Conservation (phyloP, 768 basidiomycete species). For the Rhizopogon rudus region DNA sequence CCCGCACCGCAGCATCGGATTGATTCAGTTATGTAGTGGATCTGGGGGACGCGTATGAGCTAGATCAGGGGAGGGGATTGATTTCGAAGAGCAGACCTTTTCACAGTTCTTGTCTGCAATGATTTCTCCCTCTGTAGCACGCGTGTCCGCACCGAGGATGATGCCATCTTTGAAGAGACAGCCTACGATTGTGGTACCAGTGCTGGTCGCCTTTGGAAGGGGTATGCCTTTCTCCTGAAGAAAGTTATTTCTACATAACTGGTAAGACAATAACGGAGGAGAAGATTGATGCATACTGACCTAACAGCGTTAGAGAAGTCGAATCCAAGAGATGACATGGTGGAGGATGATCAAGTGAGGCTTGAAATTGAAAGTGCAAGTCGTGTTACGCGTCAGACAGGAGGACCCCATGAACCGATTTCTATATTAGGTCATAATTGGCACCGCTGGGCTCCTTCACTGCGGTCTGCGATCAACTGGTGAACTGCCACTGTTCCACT, state of each 20-base stretch:
- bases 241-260: slow-evolving; percentile 58
- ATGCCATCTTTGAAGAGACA: slow-evolving; percentile 91
- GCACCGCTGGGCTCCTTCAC: slow-evolving; percentile 4
- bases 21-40: slow-evolving; percentile 93
- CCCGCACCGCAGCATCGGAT: slow-evolving; percentile 99
- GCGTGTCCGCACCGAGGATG: slow-evolving; percentile 92
- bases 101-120: slow-evolving; percentile 99
- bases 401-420: slow-evolving; percentile 16
- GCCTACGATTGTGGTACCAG: slow-evolving; percentile 97
- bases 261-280: neutral
- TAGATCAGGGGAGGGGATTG: neutral
- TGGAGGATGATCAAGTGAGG: slow-evolving; percentile 1
- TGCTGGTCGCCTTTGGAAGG: slow-evolving; percentile 82
- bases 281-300: slow-evolving; percentile 30
- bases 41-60: slow-evolving; percentile 42
- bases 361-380: neutral
- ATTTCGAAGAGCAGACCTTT: slow-evolving; percentile 56
- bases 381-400: slow-evolving; percentile 26
- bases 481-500: too few species aligned
- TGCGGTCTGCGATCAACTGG: neutral
- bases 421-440: slow-evolving; percentile 5
- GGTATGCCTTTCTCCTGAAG: slow-evolving; percentile 65
- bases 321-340: slow-evolving; percentile 47
- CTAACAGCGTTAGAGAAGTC: slow-evolving; percentile 74
- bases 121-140: slow-evolving; percentile 91